Base-by-base conservation (phyloP, 169 alveolate species). In the Sarcocystis neurona region DNA sequence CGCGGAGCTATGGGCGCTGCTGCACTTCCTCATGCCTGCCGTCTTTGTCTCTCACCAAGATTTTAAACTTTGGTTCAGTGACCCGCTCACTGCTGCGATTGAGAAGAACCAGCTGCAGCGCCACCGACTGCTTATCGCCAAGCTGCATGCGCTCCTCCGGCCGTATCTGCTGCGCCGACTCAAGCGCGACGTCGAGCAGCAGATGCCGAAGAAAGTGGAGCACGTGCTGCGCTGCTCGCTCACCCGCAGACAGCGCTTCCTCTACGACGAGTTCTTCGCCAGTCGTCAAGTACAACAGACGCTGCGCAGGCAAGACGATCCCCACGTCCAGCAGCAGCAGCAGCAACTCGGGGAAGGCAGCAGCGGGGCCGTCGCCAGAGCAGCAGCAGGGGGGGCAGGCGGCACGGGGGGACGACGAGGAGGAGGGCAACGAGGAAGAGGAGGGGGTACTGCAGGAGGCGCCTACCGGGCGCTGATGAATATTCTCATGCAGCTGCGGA, bases 121-220 rank as follows among this genome's bases (percentile, higher is more conserved):
- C 47, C 90, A 63, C 82, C 90, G 56, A 86, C 85, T 92, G 56
- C 94, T 96, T 44, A 94, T 96, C 56, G 94, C 94, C 87, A 95
- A 98, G 75, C 95, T 98, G 78, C 99, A 98, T 91, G 96, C 97
- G 84, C 98, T 99, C 39, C 95, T 99, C 68, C 94, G 99, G 50
- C 99, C 99, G 4, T 99, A 98, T 90, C 93, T 98, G 70, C 92
- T 99, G 80, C 94, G 99, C 89, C 96, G 99, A 91, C 94, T 98
- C 93, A 99, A 99, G 93, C 97, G 97, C 89, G 99, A 99, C 88
- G 99, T 99, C 39, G 99, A 99, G 94, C 97, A 98, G 92, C 99
- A 98, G 94, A 96, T 99, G 96, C 99, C 99, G 23, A 96, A 97
- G 79, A 99, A 99, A 93, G 30, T 58, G 39, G 90, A 82, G 60